Conservation (phyloP, 2,329 filamentous ascomycete species). For the Talaromyces sp. region DNA sequence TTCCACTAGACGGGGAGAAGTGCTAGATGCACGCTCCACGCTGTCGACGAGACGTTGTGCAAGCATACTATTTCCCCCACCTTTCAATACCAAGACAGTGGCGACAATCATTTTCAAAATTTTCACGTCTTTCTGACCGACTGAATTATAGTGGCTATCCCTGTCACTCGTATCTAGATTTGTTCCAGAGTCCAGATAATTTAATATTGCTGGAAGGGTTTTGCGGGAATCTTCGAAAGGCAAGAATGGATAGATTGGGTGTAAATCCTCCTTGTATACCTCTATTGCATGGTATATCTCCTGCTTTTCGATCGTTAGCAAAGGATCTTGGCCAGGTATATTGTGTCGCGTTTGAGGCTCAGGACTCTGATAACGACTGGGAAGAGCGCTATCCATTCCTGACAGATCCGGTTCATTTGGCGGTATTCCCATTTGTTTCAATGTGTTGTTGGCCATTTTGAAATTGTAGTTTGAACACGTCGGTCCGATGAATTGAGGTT, state of each 20-base stretch:
- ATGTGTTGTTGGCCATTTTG: neutral
- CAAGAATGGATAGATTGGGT: neutral
- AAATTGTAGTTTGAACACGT: constrained; percentile 1
- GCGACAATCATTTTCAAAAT: neutral
- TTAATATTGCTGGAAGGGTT: neutral
- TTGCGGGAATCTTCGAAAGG: neutral
- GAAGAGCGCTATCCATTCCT: neutral
- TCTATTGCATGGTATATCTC: neutral
- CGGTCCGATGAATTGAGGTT: constrained; percentile 5
- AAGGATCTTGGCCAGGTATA: neutral
- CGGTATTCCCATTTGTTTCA: constrained; percentile 2
- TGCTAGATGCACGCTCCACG: no score
- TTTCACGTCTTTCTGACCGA: neutral
- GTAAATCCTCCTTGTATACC: neutral
- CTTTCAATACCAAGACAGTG: no score
- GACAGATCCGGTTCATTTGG: neutral
- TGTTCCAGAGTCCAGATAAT: no score
- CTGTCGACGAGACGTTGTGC: no score
- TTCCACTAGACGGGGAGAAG: no score
- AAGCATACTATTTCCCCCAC: no score
- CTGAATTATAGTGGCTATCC: no score
- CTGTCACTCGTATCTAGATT: no score
- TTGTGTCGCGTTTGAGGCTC: no score
- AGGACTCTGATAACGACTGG: no score
- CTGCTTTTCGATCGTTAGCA: neutral